Evolutionary conservation across 805 yeast genomes (phyloP).

Genomic region (Yarrowia deformans): DNA sequence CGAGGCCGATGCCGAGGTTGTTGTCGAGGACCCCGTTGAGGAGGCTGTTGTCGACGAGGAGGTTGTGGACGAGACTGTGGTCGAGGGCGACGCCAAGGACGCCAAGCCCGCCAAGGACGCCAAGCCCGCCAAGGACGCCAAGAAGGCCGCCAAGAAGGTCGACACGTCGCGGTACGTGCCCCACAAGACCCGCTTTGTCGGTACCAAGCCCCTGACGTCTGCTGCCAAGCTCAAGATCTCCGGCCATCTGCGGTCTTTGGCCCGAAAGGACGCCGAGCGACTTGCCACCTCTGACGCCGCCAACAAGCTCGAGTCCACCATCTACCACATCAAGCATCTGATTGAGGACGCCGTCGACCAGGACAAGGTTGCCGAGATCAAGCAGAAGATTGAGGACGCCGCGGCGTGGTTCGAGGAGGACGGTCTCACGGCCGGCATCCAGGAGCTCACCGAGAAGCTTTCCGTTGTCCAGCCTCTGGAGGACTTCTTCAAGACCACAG

Average conservation of each 20-base stretch:
- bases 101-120: slow-evolving; percentile 43
- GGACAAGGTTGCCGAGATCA: slow-evolving; percentile 55
- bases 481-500: slow-evolving; percentile 25
- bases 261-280: slow-evolving; percentile 63
- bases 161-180: slow-evolving; percentile 41
- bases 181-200: slow-evolving; percentile 50
- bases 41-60: slow-evolving; percentile 8
- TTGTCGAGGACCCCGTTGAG: slow-evolving; percentile 16
- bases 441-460: slow-evolving; percentile 34
- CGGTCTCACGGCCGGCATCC: slow-evolving; percentile 57
- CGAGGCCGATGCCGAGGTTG: slow-evolving; percentile 40
- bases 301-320: slow-evolving; percentile 74
- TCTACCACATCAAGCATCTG: slow-evolving; percentile 70
- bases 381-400: slow-evolving; percentile 52
- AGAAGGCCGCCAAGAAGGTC: slow-evolving; percentile 40
- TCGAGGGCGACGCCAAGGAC: slow-evolving; percentile 40
- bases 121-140: slow-evolving; percentile 42
- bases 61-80: not conserved
- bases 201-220: slow-evolving; percentile 59
- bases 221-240: slow-evolving; percentile 57
- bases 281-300: slow-evolving; percentile 62
- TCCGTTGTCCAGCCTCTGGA: slow-evolving; percentile 14
- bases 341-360: slow-evolving; percentile 59
- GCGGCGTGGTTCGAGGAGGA: slow-evolving; percentile 84
- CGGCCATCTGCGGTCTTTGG: slow-evolving; percentile 60